Percentiles rank a stretch among this genome's conserved stretches.
Conservation (phyloP, 2,329 filamentous ascomycete species). For the Fulvia fulva region DNA sequence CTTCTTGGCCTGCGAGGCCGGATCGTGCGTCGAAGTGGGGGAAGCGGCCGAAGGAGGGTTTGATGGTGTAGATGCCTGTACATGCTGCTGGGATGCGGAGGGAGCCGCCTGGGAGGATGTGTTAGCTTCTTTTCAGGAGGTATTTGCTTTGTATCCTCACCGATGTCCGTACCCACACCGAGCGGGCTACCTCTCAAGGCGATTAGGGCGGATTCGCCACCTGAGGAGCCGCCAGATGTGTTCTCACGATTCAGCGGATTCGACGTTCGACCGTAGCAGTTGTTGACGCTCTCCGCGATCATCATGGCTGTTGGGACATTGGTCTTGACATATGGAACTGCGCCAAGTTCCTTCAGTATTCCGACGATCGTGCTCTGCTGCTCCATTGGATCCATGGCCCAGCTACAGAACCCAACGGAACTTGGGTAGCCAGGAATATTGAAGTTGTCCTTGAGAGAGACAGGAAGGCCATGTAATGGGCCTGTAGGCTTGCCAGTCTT, state of each 20-base stretch:
- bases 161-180: conserved; percentile 63
- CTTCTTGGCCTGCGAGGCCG: conserved; percentile 62
- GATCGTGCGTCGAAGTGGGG: conserved; percentile 53
- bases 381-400: conserved; percentile 56
- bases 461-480: conserved; percentile 63
- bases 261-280: conserved; percentile 53
- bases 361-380: conserved; percentile 56
- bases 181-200: conserved; percentile 55
- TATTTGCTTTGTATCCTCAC: neutral
- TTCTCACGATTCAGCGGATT: conserved; percentile 58
- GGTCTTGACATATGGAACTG: conserved; percentile 66
- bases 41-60: conserved; percentile 57
- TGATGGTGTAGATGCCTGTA: conserved; percentile 55
- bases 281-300: conserved; percentile 65
- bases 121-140: neutral
- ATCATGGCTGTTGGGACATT: conserved; percentile 63
- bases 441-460: conserved; percentile 70
- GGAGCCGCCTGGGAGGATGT: conserved; percentile 40
- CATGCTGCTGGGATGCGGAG: conserved; percentile 55
- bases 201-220: conserved; percentile 64
- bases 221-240: conserved; percentile 63
- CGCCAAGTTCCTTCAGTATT: conserved; percentile 57
- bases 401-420: conserved; percentile 60
- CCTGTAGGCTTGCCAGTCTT: conserved; percentile 50
- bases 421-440: conserved; percentile 58